A percentile compares a stretch with the other conserved stretches of the same genome.
These are phyloP conservation scores for Colletotrichum shisoi DNA, from an alignment of 2,329 filamentous ascomycete genomes.

Conservation along the genomic window DNA sequence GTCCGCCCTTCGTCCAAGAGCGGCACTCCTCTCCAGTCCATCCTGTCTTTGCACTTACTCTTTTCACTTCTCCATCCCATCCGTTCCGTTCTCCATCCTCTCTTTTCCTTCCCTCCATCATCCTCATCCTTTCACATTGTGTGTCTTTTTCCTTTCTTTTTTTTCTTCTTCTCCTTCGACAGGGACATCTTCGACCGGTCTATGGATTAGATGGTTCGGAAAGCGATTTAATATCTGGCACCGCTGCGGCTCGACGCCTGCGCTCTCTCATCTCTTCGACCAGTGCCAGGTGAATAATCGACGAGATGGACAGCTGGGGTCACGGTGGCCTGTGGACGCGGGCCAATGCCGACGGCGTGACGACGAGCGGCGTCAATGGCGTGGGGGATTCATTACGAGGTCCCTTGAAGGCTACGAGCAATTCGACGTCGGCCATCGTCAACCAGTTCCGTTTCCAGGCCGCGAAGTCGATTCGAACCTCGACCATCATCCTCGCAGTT, in stretches of 20 bases:
- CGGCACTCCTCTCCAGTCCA: slow-evolving; percentile 30
- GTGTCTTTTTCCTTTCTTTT: no score
- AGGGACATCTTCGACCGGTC: slow-evolving; percentile 39
- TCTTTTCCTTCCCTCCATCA: slow-evolving; percentile 38
- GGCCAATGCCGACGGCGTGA: slow-evolving; percentile 40
- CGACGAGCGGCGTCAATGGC: slow-evolving; percentile 39
- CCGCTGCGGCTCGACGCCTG: slow-evolving; percentile 51
- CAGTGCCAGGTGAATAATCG: slow-evolving; percentile 39
- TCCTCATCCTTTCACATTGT: slow-evolving; percentile 18
- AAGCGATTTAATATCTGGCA: slow-evolving; percentile 39
- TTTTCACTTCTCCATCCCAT: slow-evolving; percentile 42
- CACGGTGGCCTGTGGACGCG: slow-evolving; percentile 44
- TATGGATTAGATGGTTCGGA: slow-evolving; percentile 52
- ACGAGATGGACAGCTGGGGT: slow-evolving; percentile 42
- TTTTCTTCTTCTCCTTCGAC: slow-evolving; percentile 5
- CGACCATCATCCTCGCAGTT: slow-evolving; percentile 66
- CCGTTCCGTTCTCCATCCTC: slow-evolving; percentile 35
- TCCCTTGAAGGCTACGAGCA: slow-evolving; percentile 44
- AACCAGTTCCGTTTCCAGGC: slow-evolving; percentile 62
- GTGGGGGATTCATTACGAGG: slow-evolving; percentile 44
- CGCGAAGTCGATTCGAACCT: slow-evolving; percentile 66
- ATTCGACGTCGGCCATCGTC: slow-evolving; percentile 56
- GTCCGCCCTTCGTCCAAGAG: slow-evolving; percentile 47
- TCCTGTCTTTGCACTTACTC: slow-evolving; percentile 41
- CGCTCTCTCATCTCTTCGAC: slow-evolving; percentile 39